Evolutionary conservation across 2,329 filamentous ascomycete species (phyloP).

Genomic region (Cercospora citrullina): DNA sequence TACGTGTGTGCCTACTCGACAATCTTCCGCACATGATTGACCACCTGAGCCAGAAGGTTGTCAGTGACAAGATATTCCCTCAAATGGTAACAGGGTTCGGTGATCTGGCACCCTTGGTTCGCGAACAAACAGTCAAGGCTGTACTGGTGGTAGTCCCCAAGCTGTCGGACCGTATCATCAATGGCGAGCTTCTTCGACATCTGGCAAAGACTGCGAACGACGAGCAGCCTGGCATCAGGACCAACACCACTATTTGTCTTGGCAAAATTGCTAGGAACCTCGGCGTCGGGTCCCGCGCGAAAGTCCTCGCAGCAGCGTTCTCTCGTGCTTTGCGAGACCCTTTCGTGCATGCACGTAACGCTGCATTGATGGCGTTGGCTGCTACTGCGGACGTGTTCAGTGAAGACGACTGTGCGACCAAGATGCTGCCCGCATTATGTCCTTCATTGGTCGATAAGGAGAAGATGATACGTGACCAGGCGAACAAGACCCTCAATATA

Average conservation of each 20-base stretch:
- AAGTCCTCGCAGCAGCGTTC: constrained; percentile 92
- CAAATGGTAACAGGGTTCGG: constrained; percentile 96
- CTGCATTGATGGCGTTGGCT: constrained; percentile 78
- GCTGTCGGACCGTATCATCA: constrained; percentile 87
- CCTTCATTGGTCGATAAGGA: constrained; percentile 90
- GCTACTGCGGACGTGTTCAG: constrained; percentile 84
- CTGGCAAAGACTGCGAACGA: constrained; percentile 96
- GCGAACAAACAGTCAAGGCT: constrained; percentile 94
- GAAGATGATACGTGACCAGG: constrained; percentile 88
- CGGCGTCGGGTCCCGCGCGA: constrained; percentile 71
- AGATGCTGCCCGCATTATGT: constrained; percentile 80
- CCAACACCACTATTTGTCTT: constrained; percentile 95
- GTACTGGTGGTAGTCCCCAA: constrained; percentile 85
- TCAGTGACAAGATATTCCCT: constrained; percentile 96
- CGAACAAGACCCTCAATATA: constrained; percentile 81
- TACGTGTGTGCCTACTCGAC: constrained; percentile 87
- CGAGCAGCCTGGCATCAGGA: constrained; percentile 93
- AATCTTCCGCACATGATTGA: constrained; percentile 90
- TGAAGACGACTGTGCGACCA: constrained; percentile 84
- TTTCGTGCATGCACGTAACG: constrained; percentile 91
- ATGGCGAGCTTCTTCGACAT: constrained; percentile 86
- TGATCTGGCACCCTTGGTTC: constrained; percentile 83
- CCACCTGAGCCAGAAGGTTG: constrained; percentile 78
- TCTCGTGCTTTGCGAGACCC: constrained; percentile 85
- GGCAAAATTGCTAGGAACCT: constrained; percentile 94